Evolutionary conservation across 2,329 filamentous ascomycete genomes (phyloP).

Genomic region (Trichoderma sp.): DNA sequence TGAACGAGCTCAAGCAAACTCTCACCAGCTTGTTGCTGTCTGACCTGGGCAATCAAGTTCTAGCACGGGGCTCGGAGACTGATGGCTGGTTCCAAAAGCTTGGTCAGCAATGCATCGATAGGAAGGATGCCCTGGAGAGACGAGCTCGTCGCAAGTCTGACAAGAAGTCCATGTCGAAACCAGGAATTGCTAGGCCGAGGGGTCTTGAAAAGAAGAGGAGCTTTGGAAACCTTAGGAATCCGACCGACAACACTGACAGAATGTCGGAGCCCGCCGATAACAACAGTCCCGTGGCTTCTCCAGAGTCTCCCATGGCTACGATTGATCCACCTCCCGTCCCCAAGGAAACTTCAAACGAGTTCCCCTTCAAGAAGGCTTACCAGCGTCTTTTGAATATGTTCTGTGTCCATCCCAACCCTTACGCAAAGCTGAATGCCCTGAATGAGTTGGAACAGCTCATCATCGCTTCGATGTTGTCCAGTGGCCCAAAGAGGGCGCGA

Average conservation of each 20-base stretch:
- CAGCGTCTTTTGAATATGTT: slow-evolving; percentile 80
- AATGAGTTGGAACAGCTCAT: slow-evolving; percentile 83
- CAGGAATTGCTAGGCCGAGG: slow-evolving; percentile 50
- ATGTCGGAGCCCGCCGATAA: slow-evolving; percentile 42
- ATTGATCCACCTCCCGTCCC: slow-evolving; percentile 24
- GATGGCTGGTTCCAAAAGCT: slow-evolving; percentile 80
- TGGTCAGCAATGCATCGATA: slow-evolving; percentile 65
- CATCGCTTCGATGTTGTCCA: slow-evolving; percentile 63
- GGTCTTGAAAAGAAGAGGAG: slow-evolving; percentile 67
- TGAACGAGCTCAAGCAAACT: slow-evolving; percentile 74
- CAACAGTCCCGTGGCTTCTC: slow-evolving; percentile 39
- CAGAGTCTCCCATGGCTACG: slow-evolving; percentile 39
- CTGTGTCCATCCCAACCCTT: slow-evolving; percentile 84
- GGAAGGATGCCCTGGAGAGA: slow-evolving; percentile 57
- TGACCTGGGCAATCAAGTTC: slow-evolving; percentile 83
- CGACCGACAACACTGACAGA: slow-evolving; percentile 45
- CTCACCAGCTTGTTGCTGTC: slow-evolving; percentile 84
- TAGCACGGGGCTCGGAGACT: slow-evolving; percentile 88
- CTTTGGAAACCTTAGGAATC: slow-evolving; percentile 62
- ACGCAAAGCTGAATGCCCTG: slow-evolving; percentile 79
- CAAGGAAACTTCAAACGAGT: slow-evolving; percentile 50
- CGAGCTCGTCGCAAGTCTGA: slow-evolving; percentile 44
- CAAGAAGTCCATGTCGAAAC: slow-evolving; percentile 46
- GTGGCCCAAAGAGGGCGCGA: slow-evolving; percentile 36
- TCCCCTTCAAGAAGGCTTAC: slow-evolving; percentile 81